phyloP scores from a whole-genome alignment of 805 yeast genomes.

The Trichomonascus vanleenenianus region DNA sequence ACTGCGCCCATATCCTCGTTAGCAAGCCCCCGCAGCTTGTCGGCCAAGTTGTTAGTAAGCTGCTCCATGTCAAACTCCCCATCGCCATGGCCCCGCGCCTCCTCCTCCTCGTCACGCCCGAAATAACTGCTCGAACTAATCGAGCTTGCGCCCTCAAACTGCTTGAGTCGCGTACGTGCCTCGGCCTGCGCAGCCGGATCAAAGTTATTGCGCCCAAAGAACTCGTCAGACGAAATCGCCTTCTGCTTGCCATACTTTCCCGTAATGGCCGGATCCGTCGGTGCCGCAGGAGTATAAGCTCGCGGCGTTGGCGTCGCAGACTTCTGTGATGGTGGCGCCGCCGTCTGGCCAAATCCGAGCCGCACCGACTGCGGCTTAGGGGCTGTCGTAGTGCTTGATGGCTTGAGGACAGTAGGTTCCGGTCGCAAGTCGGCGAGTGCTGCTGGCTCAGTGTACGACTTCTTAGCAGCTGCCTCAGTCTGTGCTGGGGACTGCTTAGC shows the following conservation, averaged over 20 bases:
- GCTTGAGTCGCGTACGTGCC: slow-evolving; percentile 72
- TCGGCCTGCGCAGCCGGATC: slow-evolving; percentile 73
- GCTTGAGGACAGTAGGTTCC: not conserved
- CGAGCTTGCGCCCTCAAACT: slow-evolving; percentile 78
- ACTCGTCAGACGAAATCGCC: slow-evolving; percentile 93
- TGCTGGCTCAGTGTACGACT: not conserved
- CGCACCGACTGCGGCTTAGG: slow-evolving; percentile 21
- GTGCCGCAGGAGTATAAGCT: slow-evolving; percentile 1
- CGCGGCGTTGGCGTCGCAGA: slow-evolving; percentile 30
- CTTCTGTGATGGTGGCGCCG: slow-evolving; percentile 10
- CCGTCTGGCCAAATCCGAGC: slow-evolving; percentile 86
- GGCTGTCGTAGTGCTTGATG: slow-evolving; percentile 1
- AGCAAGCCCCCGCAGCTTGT: slow-evolving; percentile 64
- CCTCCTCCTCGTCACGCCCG: slow-evolving; percentile 65
- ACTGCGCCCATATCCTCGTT: slow-evolving; percentile 82
- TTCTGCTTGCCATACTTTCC: slow-evolving; percentile 78
- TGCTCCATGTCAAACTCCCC: slow-evolving; percentile 40
- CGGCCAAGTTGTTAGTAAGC: slow-evolving; percentile 54
- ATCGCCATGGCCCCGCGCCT: slow-evolving; percentile 23
- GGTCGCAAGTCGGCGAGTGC: not conserved
- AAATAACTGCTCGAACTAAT: slow-evolving; percentile 90
- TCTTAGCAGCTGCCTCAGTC: slow-evolving; percentile 1
- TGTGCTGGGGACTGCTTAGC: slow-evolving; percentile 3
- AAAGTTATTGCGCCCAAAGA: slow-evolving; percentile 79
- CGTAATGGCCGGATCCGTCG: slow-evolving; percentile 20